phyloP scores from a whole-genome alignment of 2,329 filamentous ascomycete species.

The Sporothrix phasma region DNA sequence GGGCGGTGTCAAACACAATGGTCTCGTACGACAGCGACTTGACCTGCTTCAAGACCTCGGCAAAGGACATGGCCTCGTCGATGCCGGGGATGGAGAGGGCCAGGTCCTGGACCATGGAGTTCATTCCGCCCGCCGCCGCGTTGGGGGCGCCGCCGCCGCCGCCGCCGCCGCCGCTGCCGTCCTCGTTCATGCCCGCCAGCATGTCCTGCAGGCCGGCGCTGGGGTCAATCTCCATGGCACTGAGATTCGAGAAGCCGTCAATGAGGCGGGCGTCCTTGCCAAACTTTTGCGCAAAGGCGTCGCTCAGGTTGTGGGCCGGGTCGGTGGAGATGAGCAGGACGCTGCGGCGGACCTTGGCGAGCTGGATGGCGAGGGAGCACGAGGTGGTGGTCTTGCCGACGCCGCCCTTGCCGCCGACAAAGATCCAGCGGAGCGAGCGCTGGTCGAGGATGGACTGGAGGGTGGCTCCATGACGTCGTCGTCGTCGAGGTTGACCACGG shows the following conservation, averaged over 20 bases:
- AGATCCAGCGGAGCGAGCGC: conserved; percentile 94
- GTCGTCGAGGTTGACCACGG: conserved; percentile 48
- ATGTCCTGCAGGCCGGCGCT: conserved; percentile 97
- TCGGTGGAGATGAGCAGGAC: conserved; percentile 98
- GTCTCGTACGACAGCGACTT: conserved; percentile 98
- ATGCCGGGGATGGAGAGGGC: conserved; percentile 97
- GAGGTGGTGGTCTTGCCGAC: conserved; percentile 99
- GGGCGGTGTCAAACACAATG: conserved; percentile 98
- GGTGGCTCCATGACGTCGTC: conserved; percentile 69
- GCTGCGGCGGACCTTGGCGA: conserved; percentile 86
- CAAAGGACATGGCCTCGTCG: conserved; percentile 98
- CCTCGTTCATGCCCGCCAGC: conserved; percentile 65
- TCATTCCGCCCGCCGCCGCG: conserved; percentile 50
- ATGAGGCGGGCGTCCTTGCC: conserved; percentile 94
- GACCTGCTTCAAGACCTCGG: conserved; percentile 97
- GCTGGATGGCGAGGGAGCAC: conserved; percentile 94
- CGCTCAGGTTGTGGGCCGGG: conserved; percentile 93
- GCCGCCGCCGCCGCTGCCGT: conserved; percentile 37
- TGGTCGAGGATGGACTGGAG: conserved; percentile 94
- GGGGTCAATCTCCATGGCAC: conserved; percentile 98
- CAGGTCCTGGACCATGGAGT: conserved; percentile 97
- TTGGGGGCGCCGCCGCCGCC: conserved; percentile 56
- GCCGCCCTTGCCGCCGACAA: conserved; percentile 95
- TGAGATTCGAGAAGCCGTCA: conserved; percentile 85
- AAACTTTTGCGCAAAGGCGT: conserved; percentile 98